phyloP scores from a whole-genome alignment of 2,329 filamentous ascomycete species.

The Cucurbitaria berberidis region DNA sequence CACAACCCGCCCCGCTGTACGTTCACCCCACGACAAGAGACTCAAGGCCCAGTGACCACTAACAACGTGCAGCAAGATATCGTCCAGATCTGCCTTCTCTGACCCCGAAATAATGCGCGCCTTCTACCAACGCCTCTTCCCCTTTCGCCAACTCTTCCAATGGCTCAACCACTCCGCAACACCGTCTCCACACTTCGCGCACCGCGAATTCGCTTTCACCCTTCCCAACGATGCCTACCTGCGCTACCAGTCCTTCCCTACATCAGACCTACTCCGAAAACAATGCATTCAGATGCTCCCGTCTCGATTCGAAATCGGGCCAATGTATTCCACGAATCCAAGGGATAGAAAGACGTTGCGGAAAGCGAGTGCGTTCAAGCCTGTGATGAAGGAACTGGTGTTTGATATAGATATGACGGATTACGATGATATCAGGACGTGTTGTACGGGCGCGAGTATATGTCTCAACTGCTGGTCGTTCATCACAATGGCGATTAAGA shows the following conservation, averaged over 20 bases:
- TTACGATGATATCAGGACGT: conserved; percentile 96
- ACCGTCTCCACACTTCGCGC: conserved; percentile 84
- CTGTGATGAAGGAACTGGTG: conserved; percentile 89
- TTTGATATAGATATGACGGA: conserved; percentile 99
- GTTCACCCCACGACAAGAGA: conserved; percentile 6
- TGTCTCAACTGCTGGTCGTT: conserved; percentile 96
- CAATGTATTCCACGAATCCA: conserved; percentile 94
- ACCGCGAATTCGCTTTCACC: conserved; percentile 96
- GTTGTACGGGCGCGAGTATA: conserved; percentile 91
- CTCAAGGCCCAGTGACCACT: conserved; percentile 15
- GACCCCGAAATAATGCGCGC: conserved; percentile 87
- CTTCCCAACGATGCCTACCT: conserved; percentile 91
- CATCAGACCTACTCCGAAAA: conserved; percentile 79
- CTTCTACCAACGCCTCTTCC: conserved; percentile 95
- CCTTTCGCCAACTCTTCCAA: conserved; percentile 92
- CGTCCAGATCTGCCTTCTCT: conserved; percentile 57
- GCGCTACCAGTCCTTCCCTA: conserved; percentile 82
- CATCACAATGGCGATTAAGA: conserved; percentile 96
- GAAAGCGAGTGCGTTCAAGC: conserved; percentile 81
- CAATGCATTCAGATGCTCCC: conserved; percentile 88
- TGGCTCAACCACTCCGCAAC: conserved; percentile 95
- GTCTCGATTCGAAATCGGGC: conserved; percentile 95
- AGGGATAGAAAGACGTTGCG: conserved; percentile 88
- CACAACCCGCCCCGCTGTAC: conserved; percentile 50
- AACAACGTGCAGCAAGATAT: conserved; percentile 33